A percentile compares a stretch with the other conserved stretches of the same genome.
Evolutionary conservation across 2,329 filamentous ascomycete genomes (phyloP).

Genomic region (Sclerotinia trifoliorum): DNA sequence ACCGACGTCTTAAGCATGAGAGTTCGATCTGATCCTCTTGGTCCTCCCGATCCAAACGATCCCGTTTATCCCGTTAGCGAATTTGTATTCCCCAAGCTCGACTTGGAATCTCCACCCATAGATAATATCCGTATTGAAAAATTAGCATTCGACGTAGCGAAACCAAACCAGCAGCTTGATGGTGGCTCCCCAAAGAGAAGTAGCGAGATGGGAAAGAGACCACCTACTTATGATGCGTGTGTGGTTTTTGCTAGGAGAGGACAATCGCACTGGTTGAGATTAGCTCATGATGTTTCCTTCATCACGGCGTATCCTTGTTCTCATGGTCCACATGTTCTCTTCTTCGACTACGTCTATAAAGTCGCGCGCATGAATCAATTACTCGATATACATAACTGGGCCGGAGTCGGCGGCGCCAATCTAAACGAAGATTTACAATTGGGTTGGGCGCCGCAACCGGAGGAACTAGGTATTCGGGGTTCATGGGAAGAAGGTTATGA

Average conservation of each 20-base stretch:
- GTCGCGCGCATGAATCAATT: conserved; percentile 62
- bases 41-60: conserved; percentile 53
- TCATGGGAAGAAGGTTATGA: conserved; percentile 36
- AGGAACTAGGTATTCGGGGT: conserved; percentile 8
- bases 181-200: conserved; percentile 9
- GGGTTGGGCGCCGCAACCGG: background rate
- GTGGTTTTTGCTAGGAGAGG: conserved; percentile 64
- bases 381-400: conserved; percentile 66
- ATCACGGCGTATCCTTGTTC: conserved; percentile 64
- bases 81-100: conserved; percentile 59
- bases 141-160: conserved; percentile 45
- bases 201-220: conserved; percentile 33
- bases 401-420: conserved; percentile 21
- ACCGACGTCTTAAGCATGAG: conserved; percentile 65
- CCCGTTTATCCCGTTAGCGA: conserved; percentile 62
- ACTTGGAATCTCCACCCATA: conserved; percentile 48
- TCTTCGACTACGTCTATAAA: conserved; percentile 67
- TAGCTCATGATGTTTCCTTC: conserved; percentile 65
- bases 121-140: conserved; percentile 70
- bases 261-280: conserved; percentile 60
- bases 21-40: conserved; percentile 66
- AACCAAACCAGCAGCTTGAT: background rate
- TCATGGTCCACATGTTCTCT: conserved; percentile 65
- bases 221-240: conserved; percentile 57
- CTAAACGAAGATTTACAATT: conserved; percentile 6